Conservation (phyloP, 1,139 yeast species). For the Candida freyschussii region DNA sequence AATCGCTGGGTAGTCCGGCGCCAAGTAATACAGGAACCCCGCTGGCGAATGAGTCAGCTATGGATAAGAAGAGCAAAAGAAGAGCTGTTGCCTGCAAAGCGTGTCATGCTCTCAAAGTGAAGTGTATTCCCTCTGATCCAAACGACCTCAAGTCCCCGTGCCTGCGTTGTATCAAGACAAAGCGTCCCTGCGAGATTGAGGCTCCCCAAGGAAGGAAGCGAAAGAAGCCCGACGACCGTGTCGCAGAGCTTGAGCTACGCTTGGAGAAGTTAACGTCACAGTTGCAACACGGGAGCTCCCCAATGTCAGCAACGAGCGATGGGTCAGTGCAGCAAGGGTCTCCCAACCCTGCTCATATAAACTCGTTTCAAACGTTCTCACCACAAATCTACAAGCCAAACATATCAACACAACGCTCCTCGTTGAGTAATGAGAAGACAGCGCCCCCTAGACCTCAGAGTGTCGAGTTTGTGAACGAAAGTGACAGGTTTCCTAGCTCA, state of each 20-base stretch:
- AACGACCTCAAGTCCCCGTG: slow-evolving; percentile 50
- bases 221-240: slow-evolving; percentile 37
- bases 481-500: slow-evolving; percentile 4
- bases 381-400: slow-evolving; percentile 1
- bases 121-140: slow-evolving; percentile 70
- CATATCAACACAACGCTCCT: slow-evolving; percentile 2
- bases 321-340: slow-evolving; percentile 1
- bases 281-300: slow-evolving; percentile 10
- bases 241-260: slow-evolving; percentile 32
- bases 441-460: slow-evolving; percentile 2
- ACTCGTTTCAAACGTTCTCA: slow-evolving; percentile 1
- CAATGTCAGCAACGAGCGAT: slow-evolving; percentile 8
- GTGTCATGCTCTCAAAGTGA: slow-evolving; percentile 77
- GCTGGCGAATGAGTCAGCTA: too few relatives aligned
- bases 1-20: too few relatives aligned
- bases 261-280: slow-evolving; percentile 29
- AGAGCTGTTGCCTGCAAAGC: slow-evolving; percentile 67
- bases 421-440: neutral
- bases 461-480: slow-evolving; percentile 5
- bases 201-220: slow-evolving; percentile 55
- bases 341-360: neutral
- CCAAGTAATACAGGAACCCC: too few relatives aligned
- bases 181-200: slow-evolving; percentile 64
- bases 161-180: slow-evolving; percentile 62
- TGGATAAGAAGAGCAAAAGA: slow-evolving; percentile 26